Base-by-base conservation (phyloP, 2,329 filamentous ascomycete species). In the Talaromyces sp. region DNA sequence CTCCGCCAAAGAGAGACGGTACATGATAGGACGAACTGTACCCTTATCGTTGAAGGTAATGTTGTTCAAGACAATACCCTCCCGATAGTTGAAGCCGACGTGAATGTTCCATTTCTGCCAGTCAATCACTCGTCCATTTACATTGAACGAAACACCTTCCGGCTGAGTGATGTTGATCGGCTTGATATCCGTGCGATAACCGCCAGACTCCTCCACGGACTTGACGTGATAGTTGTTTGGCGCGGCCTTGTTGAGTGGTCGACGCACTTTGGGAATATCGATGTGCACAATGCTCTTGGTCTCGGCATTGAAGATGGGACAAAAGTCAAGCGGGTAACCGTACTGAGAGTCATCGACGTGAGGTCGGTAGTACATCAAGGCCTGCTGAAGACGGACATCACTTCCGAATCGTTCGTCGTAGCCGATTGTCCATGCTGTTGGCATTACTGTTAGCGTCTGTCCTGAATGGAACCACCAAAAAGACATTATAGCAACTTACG, bases 21-120 rank as follows among this genome's bases (percentile, higher is more conserved):
- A 96, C 78, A 97, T 96, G 39, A 96, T 82, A 1, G 91, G 89
- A 35, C 93, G 84, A 37, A 88, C 81, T 48, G 80, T 88, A 52
- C 91, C 88, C 75, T 91, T 90, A 77, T 97, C 93, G 69, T 92
- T 93, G 78, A 89, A 96, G 2, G 88, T 90, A 72, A 96, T 92
- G 78, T 96, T 92, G 76, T 90, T 95, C 6, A 97, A 81, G 1
- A 96, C 90, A 68, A 96, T 89, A 23, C 93, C 93, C 77, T 97
- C 93, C 28, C 91, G 86, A 79, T 96, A 95, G 81, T 96, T 96
- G 84, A 96, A 97, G 25, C 93, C 93, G 64, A 97, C 86, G 74
- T 96, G 93, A 67, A 96, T 86, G 70, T 86, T 93, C 90, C 92
- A 97, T 73, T 96, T 96, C 76, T 96, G 92, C 93, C 93, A 96